Conservation (phyloP, 352 stramenopile genomes). For the Phytophthora kernoviae region DNA sequence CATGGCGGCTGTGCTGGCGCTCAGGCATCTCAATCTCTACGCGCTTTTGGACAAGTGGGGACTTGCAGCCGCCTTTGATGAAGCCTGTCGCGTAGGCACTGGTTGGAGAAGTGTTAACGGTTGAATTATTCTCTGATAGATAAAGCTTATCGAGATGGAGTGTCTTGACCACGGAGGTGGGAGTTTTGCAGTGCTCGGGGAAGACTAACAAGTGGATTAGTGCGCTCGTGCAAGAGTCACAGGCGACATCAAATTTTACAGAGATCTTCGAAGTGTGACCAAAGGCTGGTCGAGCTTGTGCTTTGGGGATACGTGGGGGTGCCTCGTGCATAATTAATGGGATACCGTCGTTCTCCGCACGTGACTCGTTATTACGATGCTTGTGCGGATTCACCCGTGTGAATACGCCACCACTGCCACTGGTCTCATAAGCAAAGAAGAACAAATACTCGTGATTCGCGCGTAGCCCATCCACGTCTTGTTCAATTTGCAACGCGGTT, state of each 20-base stretch:
- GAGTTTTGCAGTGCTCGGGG: slow-evolving; percentile 33
- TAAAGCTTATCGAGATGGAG: slow-evolving; percentile 20
- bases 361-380: slow-evolving; percentile 44
- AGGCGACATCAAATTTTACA: slow-evolving; percentile 62
- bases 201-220: slow-evolving; percentile 64
- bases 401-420: slow-evolving; percentile 67
- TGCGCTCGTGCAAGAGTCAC: slow-evolving; percentile 47
- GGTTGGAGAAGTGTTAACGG: neutral
- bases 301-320: slow-evolving; percentile 48
- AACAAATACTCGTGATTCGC: slow-evolving; percentile 62
- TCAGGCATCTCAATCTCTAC: slow-evolving; percentile 42
- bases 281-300: slow-evolving; percentile 51
- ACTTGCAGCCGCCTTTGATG: slow-evolving; percentile 3
- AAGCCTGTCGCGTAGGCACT: neutral
- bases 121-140: slow-evolving; percentile 16
- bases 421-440: slow-evolving; percentile 82
- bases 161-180: slow-evolving; percentile 20
- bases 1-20: slow-evolving; percentile 35
- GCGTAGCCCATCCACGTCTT: slow-evolving; percentile 40
- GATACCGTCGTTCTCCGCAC: slow-evolving; percentile 48
- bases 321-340: slow-evolving; percentile 56
- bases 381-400: slow-evolving; percentile 71
- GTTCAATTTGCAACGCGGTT: slow-evolving; percentile 45
- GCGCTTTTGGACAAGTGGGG: slow-evolving; percentile 34
- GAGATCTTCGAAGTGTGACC: slow-evolving; percentile 60